These are phyloP conservation scores for Xylaria sp. DNA, from an alignment of 2,329 filamentous ascomycete genomes.

Conservation along the genomic window DNA sequence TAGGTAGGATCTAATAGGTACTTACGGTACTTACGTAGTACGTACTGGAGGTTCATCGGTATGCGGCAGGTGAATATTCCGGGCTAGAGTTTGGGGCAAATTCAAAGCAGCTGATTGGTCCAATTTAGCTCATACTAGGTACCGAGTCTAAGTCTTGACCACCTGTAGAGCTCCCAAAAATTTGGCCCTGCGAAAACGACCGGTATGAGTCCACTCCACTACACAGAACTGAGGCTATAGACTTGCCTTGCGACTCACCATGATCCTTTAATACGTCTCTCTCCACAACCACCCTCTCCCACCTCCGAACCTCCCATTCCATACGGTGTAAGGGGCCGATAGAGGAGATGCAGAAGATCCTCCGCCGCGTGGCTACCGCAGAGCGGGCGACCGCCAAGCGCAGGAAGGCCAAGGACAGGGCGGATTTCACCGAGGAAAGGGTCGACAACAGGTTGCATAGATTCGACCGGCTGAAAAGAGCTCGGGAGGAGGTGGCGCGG, in stretches of 20 bases:
- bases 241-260: constrained; percentile 20
- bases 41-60: constrained; percentile 14
- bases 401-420: constrained; percentile 46
- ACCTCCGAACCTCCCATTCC: not conserved
- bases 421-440: too few species aligned
- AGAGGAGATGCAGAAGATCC: constrained; percentile 49
- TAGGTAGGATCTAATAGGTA: not conserved
- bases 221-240: not conserved
- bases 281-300: constrained; percentile 3
- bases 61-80: constrained; percentile 33
- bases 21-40: not conserved
- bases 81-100: not conserved
- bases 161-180: constrained; percentile 34
- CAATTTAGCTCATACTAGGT: not conserved
- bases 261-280: constrained; percentile 19
- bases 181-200: constrained; percentile 27
- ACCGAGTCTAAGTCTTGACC: constrained; percentile 11
- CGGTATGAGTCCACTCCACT: constrained; percentile 4
- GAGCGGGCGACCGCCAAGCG: constrained; percentile 51
- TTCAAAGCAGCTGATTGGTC: constrained; percentile 15
- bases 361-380: constrained; percentile 51
- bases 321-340: not conserved
- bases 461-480: constrained; percentile 46
- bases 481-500: constrained; percentile 51
- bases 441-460: constrained; percentile 29